A percentile compares a stretch with the other conserved stretches of the same genome.
Conservation (phyloP, 2,329 filamentous ascomycete species). For the Hymenoscyphus fructigenus region DNA sequence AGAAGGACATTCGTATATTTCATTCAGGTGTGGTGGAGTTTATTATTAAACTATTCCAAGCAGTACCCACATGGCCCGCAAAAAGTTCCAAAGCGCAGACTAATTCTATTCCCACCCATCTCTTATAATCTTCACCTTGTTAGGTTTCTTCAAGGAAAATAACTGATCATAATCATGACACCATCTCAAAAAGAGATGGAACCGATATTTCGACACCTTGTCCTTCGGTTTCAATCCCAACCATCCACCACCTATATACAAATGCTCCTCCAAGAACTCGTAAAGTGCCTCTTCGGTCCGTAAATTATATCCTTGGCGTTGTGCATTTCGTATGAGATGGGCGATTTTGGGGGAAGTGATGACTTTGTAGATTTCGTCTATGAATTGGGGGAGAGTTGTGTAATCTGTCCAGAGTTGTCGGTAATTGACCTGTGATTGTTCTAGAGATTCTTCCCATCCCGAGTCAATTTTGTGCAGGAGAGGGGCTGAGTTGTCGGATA, state of each 20-base stretch:
- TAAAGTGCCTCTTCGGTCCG: neutral
- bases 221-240: neutral
- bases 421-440: neutral
- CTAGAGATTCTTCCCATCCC: neutral
- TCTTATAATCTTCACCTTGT: neutral
- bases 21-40: too few relatives aligned
- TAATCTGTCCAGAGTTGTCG: neutral
- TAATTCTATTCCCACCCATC: neutral
- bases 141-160: neutral
- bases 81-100: neutral
- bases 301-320: neutral
- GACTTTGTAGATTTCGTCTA: conserved; percentile 1
- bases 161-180: conserved; percentile 1
- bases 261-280: neutral
- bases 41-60: too few relatives aligned
- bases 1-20: too few relatives aligned
- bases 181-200: conserved; percentile 10
- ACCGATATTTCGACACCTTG: conserved; percentile 4
- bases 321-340: neutral
- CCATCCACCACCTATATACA: neutral
- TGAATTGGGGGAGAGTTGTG: neutral
- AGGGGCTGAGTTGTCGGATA: neutral
- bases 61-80: too few relatives aligned
- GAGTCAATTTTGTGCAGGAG: neutral
- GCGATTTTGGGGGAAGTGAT: neutral